Base-by-base conservation (phyloP, 106 monocot genomes). In the Acanthochlamys bracteata region DNA sequence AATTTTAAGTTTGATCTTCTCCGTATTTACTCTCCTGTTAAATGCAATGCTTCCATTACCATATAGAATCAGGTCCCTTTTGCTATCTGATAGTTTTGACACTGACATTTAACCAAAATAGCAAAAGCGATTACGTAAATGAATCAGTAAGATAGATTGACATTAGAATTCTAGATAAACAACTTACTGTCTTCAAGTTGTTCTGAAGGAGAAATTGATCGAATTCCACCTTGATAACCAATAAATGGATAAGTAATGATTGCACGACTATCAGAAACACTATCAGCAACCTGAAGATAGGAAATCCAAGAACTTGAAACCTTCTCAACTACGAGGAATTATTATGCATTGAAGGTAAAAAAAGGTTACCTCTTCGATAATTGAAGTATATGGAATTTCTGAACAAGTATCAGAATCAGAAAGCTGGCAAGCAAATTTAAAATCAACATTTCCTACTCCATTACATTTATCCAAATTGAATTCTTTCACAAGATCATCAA, bases 11-110 rank as follows among this genome's bases (percentile, higher is more conserved):
- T 45, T 69, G 55, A 65, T 83, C 75, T 61, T 80, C 86, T 86
- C 90, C n/a, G n/a, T n/a, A n/a, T n/a, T n/a, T n/a, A n/a, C n/a
- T n/a, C n/a, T n/a, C n/a, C n/a, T n/a, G n/a, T n/a, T n/a, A n/a
- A n/a, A 86, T 40, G 83, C 78, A 61, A 91, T 75, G 41, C 69
- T 83, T 71, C 90, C 90, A 69, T 91, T 83, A 27, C 90, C 90
- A 73, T 91, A 91, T 20, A 80, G 13, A 42, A 75, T 60, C 70
- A 86, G 39, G 66, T 86, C n/a, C n/a, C 86, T 66, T 80, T 86
- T 10, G 78, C 64, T 53, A n/a, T n/a, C n/a, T n/a, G n/a, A n/a
- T n/a, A n/a, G n/a, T n/a, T n/a, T n/a, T n/a, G n/a, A n/a, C n/a
- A n/a, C n/a, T n/a, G n/a, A n/a, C n/a, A n/a, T n/a, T n/a, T n/a